Evolutionary conservation across 1,284 basidiomycete species (phyloP).

Genomic region (Cystobasidium sp.): DNA sequence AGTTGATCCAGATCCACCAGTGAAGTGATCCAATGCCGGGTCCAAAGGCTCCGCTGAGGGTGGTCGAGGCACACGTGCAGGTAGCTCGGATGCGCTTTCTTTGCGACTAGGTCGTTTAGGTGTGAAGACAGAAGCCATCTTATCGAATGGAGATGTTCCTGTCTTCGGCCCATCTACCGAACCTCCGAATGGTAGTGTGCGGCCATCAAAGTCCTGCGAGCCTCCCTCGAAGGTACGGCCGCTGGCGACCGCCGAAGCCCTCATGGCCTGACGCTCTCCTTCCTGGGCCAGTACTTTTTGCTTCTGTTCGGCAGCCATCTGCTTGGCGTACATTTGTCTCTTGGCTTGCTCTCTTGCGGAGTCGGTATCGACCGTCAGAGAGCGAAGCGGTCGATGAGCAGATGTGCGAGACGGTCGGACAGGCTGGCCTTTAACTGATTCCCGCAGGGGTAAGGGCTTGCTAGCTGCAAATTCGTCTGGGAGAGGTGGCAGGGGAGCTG

Average conservation of each 20-base stretch:
- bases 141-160: conserved; percentile 3
- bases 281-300: not conserved
- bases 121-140: conserved; percentile 21
- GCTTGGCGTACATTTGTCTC: not conserved
- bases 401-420: not conserved
- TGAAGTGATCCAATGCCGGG: conserved; percentile 10
- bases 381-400: not conserved
- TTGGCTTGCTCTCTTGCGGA: conserved; percentile 8
- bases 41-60: conserved; percentile 32
- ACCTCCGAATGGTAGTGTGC: not conserved
- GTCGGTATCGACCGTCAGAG: conserved; percentile 31
- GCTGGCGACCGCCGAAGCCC: not conserved
- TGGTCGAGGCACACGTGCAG: conserved; percentile 25
- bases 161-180: conserved; percentile 8
- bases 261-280: no score
- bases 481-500: conserved; percentile 21
- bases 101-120: conserved; percentile 36
- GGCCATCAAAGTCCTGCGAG: not conserved
- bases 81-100: conserved; percentile 8
- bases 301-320: not conserved
- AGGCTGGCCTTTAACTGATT: not conserved
- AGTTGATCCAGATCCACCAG: no score
- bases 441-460: conserved; percentile 19
- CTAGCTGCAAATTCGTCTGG: not conserved
- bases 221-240: not conserved